phyloP scores from a whole-genome alignment of 139 green algal species.

The Zygnema circumcarinatum region DNA sequence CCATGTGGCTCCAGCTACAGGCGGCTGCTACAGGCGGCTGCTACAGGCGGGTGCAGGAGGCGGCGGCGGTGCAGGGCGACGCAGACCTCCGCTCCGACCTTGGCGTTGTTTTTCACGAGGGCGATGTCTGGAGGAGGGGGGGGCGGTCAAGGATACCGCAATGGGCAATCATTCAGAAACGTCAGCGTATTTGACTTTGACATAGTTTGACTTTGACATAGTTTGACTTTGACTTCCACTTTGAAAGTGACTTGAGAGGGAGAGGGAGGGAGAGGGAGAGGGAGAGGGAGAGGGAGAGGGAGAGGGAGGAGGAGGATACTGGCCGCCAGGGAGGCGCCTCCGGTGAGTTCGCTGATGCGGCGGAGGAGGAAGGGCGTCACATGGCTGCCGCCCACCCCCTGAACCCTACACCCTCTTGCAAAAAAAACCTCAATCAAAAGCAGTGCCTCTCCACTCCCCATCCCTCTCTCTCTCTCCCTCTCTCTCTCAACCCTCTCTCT shows the following conservation, averaged over 20 bases:
- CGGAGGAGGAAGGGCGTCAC: constrained; percentile 94
- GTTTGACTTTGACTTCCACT: too few relatives aligned
- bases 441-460: background rate
- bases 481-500: background rate
- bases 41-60: background rate
- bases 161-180: background rate
- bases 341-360: constrained; percentile 80
- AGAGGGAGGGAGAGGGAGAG: background rate
- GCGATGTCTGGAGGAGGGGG: constrained; percentile 71
- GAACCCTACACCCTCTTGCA: background rate
- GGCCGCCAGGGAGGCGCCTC: constrained; percentile 79
- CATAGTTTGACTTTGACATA: too few relatives aligned
- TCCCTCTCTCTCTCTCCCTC: background rate
- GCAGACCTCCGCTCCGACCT: constrained; percentile 80
- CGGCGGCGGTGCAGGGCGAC: constrained; percentile 4
- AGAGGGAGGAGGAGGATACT: constrained; percentile 62
- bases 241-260: background rate
- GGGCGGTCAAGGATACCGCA: background rate
- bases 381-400: constrained; percentile 65
- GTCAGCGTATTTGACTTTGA: too few relatives aligned
- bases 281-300: background rate
- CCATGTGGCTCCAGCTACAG: background rate
- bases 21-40: background rate
- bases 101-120: constrained; percentile 94
- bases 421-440: background rate